These are phyloP conservation scores for Nasturtium officinale DNA, from an alignment of 345 rosid genomes.

Conservation along the genomic window DNA sequence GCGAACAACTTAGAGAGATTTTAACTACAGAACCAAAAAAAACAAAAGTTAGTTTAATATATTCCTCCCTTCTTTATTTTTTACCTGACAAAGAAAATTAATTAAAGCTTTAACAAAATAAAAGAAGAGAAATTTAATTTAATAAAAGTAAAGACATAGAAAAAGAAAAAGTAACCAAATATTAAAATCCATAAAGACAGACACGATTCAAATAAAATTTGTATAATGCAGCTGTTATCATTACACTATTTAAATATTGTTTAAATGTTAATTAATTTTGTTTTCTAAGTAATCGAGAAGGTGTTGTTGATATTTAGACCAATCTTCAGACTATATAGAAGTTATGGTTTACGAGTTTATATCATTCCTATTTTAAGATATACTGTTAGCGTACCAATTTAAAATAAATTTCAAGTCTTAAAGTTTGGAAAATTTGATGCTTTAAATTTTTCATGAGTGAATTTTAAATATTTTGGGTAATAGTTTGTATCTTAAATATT, in stretches of 20 bases:
- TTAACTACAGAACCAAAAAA: constrained; percentile 17
- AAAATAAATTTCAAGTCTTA: background rate
- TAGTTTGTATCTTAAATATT: background rate
- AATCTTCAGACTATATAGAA: constrained; percentile 14
- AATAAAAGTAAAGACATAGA: constrained; percentile 27
- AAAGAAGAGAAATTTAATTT: background rate
- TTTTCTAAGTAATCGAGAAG: background rate
- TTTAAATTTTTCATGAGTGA: background rate
- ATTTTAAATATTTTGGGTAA: background rate
- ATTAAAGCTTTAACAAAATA: background rate
- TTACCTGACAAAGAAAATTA: constrained; percentile 33
- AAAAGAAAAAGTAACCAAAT: constrained; percentile 37
- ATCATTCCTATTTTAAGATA: background rate
- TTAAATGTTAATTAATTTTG: constrained; percentile 1
- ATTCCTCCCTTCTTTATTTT: constrained; percentile 23
- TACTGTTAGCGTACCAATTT: background rate
- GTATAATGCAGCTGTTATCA: constrained; percentile 45
- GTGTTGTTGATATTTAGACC: constrained; percentile 26
- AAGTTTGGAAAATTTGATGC: too few relatives aligned
- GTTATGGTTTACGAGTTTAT: background rate
- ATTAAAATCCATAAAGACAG: constrained; percentile 40
- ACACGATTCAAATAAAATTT: constrained; percentile 35
- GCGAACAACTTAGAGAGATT: constrained; percentile 40
- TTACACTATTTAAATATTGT: constrained; percentile 38
- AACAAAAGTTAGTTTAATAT: constrained; percentile 23